A percentile compares a stretch with the other conserved stretches of the same genome.
These are phyloP conservation scores for Mycena latifolia DNA, from an alignment of 768 basidiomycete genomes.

Conservation along the genomic window DNA sequence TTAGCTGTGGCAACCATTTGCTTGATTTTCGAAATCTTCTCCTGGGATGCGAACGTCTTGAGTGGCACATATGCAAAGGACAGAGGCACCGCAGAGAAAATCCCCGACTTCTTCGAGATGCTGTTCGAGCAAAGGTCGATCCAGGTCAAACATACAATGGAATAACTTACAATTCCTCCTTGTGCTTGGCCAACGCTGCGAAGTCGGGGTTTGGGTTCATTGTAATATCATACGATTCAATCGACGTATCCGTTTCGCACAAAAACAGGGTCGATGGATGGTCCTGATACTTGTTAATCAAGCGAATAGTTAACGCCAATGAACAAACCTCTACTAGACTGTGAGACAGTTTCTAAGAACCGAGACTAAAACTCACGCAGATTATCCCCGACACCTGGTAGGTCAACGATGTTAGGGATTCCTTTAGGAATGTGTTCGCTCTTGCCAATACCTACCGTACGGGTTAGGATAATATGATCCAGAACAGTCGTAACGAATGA, in stretches of 20 bases:
- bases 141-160: not conserved
- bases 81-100: constrained; percentile 17
- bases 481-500: too few species aligned
- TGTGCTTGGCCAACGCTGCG: not conserved
- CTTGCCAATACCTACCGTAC: constrained; percentile 6
- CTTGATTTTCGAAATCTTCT: constrained; percentile 12
- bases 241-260: constrained; percentile 12
- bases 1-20: constrained; percentile 10
- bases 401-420: not conserved
- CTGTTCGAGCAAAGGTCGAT: not conserved
- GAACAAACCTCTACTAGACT: constrained; percentile 11
- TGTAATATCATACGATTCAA: constrained; percentile 18
- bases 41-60: not conserved
- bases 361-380: not conserved
- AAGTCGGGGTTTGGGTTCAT: constrained; percentile 10
- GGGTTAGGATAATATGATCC: too few species aligned
- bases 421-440: not conserved
- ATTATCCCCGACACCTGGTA: constrained; percentile 18
- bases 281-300: not conserved
- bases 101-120: constrained; percentile 10
- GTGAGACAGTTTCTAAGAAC: not conserved
- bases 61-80: constrained; percentile 19
- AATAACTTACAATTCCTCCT: constrained; percentile 11
- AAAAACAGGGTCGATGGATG: constrained; percentile 3
- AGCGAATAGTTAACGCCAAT: not conserved